Conservation (phyloP, 2,329 filamentous ascomycete genomes). For the Stachybotrys chlorohalonatus region DNA sequence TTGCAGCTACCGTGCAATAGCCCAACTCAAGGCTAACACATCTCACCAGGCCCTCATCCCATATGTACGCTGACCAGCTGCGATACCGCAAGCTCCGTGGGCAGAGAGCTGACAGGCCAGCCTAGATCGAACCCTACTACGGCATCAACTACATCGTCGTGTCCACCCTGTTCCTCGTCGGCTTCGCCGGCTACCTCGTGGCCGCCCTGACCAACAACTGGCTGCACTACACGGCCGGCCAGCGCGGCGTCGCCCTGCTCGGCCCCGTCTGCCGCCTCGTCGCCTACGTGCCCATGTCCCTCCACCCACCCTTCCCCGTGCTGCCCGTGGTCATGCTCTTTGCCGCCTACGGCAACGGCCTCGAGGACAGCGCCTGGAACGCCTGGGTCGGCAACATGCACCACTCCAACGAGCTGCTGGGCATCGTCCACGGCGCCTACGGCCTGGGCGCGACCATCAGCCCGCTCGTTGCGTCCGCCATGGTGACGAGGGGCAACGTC, state of each 20-base stretch:
- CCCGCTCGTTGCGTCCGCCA: conserved; percentile 62
- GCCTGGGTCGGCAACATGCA: conserved; percentile 62
- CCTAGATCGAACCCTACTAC: conserved; percentile 41
- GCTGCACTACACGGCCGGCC: conserved; percentile 57
- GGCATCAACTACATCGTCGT: conserved; percentile 51
- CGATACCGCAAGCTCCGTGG: not conserved
- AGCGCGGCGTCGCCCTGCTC: conserved; percentile 61
- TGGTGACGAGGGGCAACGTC: conserved; percentile 54
- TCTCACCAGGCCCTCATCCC: conserved; percentile 34
- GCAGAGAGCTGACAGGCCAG: not conserved
- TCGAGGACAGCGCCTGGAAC: conserved; percentile 53
- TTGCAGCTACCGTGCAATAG: not conserved
- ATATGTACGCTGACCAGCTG: conserved; percentile 23
- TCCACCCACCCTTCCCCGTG: conserved; percentile 62
- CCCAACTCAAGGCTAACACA: not conserved
- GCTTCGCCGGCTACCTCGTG: conserved; percentile 54
- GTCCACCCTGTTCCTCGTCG: conserved; percentile 58
- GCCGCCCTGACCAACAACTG: conserved; percentile 56
- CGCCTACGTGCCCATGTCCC: conserved; percentile 54
- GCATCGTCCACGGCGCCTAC: conserved; percentile 64
- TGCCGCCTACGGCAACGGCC: conserved; percentile 62
- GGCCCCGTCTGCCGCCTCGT: conserved; percentile 53
- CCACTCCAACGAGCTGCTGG: conserved; percentile 63
- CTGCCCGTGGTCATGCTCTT: conserved; percentile 57
- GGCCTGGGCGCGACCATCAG: conserved; percentile 61